Base-by-base conservation (phyloP, 495 filamentous ascomycete genomes). In the Aspergillus ellipticus region DNA sequence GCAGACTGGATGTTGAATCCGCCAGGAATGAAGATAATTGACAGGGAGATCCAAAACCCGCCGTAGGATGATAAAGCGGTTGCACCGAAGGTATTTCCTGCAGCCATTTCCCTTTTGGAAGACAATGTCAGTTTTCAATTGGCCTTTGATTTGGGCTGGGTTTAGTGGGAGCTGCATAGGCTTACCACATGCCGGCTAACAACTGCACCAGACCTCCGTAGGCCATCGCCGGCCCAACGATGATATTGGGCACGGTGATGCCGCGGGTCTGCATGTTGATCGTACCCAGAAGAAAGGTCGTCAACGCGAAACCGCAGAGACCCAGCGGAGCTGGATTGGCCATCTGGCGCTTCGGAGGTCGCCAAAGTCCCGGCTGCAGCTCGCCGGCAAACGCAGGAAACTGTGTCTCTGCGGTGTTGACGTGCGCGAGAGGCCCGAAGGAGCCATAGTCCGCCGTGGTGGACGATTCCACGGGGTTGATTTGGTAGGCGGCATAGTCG, bases 51-150 rank as follows among this genome's bases (percentile, higher is more conserved):
- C 92, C 92, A 97, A 81, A 97, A 97, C 45, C 90, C 92, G 42
- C 92, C 92, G 69, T 91, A 97, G 0, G 92, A 96, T 5, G 90
- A 90, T 43, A 97, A 82, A 5, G 90, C 92, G n/a, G 91, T 96
- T 19, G 91, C 92, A 79, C 90, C 92, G 58, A 97, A 97, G 16
- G 92, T 93, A 78, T 93, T 96, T 48, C 90, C 92, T 10, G 90
- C 81, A 22, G 90, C 92, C 89, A 96, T 95, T 77, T 96, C 92
- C 92, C 90, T 95, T n/a, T n/a, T n/a, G n/a, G n/a, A n/a, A n/a
- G n/a, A n/a, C n/a, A n/a, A n/a, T n/a, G n/a, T n/a, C n/a, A n/a
- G n/a, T n/a, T n/a, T n/a, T n/a, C n/a, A n/a, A n/a, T n/a, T n/a
- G n/a, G n/a, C n/a, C n/a, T n/a, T n/a, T n/a, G n/a, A n/a, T n/a